Evolutionary conservation across 2,329 filamentous ascomycete species (phyloP).

Genomic region (Endoconidiophora polonica): DNA sequence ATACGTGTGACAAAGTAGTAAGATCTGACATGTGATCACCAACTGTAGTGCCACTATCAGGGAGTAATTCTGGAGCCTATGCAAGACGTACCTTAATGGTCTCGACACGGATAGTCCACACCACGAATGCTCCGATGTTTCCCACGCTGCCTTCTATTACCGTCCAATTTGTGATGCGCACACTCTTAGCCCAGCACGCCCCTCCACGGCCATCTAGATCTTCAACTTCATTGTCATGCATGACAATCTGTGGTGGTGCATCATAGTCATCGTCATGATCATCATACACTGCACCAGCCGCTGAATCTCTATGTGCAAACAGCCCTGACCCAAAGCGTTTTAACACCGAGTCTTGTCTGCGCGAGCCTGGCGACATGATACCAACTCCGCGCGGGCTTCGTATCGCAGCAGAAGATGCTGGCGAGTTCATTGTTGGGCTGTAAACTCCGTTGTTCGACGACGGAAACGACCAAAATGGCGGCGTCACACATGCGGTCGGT

Average conservation of each 20-base stretch:
- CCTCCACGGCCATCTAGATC: constrained; percentile 33
- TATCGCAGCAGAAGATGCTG: too few relatives aligned
- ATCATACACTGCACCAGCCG: background rate
- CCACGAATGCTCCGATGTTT: constrained; percentile 73
- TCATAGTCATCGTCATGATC: constrained; percentile 2
- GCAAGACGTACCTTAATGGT: constrained; percentile 54
- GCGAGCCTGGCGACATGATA: background rate
- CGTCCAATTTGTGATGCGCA: constrained; percentile 40
- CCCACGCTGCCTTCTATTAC: constrained; percentile 39
- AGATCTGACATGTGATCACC: background rate
- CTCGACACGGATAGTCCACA: constrained; percentile 81
- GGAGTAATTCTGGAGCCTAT: too few relatives aligned
- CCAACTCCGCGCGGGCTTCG: background rate
- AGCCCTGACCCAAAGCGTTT: background rate
- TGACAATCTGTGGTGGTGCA: constrained; percentile 34
- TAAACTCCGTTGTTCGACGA: background rate
- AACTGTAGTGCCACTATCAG: background rate
- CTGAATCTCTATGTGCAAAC: background rate
- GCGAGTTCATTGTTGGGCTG: background rate
- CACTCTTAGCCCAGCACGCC: constrained; percentile 49
- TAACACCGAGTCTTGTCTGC: background rate
- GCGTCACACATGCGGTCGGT: constrained; percentile 6
- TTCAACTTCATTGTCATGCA: constrained; percentile 44
- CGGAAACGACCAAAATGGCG: constrained; percentile 10
- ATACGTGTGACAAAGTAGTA: background rate